Percentiles rank a stretch among this genome's conserved stretches.
Evolutionary conservation across 1,284 basidiomycete species (phyloP).

Genomic region (Cutaneotrichosporon mucoides): DNA sequence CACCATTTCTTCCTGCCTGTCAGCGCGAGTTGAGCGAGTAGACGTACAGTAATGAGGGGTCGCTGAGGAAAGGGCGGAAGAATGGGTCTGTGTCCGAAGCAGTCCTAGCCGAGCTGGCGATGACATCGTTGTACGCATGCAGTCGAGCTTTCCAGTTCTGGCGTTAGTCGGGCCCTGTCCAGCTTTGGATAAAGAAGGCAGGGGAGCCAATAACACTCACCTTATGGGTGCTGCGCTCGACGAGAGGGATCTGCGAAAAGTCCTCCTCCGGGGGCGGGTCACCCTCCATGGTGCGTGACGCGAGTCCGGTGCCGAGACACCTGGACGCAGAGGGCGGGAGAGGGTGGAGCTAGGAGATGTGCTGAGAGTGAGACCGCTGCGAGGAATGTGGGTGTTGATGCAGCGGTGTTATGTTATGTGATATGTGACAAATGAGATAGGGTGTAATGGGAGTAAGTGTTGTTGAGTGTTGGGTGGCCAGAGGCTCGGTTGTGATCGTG

Average conservation of each 20-base stretch:
- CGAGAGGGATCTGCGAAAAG: slow-evolving; percentile 74
- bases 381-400: no score
- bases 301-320: background rate
- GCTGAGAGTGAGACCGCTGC: no score
- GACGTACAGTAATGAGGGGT: slow-evolving; percentile 37
- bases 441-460: no score
- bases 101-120: slow-evolving; percentile 78
- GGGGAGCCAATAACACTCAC: slow-evolving; percentile 28
- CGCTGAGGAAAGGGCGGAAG: slow-evolving; percentile 78
- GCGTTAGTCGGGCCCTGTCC: no score
- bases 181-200: no score
- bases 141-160: slow-evolving; percentile 96
- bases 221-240: slow-evolving; percentile 83
- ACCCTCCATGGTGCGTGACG: slow-evolving; percentile 64
- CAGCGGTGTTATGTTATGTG: no score
- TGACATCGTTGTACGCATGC: slow-evolving; percentile 84
- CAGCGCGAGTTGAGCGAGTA: background rate
- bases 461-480: no score
- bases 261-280: slow-evolving; percentile 89
- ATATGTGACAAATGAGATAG: no score
- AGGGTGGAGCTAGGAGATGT: no score
- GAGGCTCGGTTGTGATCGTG: no score
- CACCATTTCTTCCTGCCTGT: slow-evolving; percentile 73
- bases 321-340: no score
- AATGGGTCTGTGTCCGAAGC: slow-evolving; percentile 89